These are phyloP conservation scores for Suhomyces prunicola DNA, from an alignment of 805 yeast species.

Conservation along the genomic window DNA sequence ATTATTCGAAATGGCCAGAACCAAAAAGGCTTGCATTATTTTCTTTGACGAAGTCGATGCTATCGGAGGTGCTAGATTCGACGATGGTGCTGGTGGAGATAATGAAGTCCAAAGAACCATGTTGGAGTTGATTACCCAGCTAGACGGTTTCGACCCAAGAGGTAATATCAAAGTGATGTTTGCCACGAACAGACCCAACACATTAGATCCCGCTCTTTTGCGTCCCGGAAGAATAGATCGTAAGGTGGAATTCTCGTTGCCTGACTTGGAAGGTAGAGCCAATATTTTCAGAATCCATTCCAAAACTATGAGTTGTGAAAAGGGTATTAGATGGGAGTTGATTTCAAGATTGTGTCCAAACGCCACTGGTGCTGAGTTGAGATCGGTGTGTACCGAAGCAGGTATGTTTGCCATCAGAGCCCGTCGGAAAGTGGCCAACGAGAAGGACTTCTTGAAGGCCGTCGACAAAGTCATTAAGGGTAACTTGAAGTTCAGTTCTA, in stretches of 20 bases:
- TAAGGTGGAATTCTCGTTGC: slow-evolving; percentile 94
- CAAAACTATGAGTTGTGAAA: slow-evolving; percentile 95
- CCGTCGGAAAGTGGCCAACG: slow-evolving; percentile 96
- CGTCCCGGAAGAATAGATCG: slow-evolving; percentile 99
- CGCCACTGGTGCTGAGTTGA: slow-evolving; percentile 96
- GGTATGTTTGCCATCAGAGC: slow-evolving; percentile 99
- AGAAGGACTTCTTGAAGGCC: slow-evolving; percentile 95
- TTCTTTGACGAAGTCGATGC: slow-evolving; percentile 99
- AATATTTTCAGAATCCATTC: slow-evolving; percentile 96
- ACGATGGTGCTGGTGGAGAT: slow-evolving; percentile 99
- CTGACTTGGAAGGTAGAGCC: slow-evolving; percentile 97
- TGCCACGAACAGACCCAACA: slow-evolving; percentile 98
- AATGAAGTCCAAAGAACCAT: slow-evolving; percentile 98
- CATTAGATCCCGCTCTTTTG: slow-evolving; percentile 93
- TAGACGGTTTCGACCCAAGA: slow-evolving; percentile 98
- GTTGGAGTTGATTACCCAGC: slow-evolving; percentile 95
- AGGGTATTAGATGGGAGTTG: slow-evolving; percentile 97
- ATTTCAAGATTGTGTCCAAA: slow-evolving; percentile 97
- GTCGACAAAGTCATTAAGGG: slow-evolving; percentile 99
- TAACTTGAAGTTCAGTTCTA: slow-evolving; percentile 94
- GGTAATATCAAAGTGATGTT: slow-evolving; percentile 99
- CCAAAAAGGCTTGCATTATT: slow-evolving; percentile 96
- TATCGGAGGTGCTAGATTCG: slow-evolving; percentile 99
- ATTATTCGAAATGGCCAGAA: slow-evolving; percentile 97
- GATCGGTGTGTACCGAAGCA: slow-evolving; percentile 98